Base-by-base conservation (phyloP, 2,329 filamentous ascomycete species). In the Fusarium sp. region DNA sequence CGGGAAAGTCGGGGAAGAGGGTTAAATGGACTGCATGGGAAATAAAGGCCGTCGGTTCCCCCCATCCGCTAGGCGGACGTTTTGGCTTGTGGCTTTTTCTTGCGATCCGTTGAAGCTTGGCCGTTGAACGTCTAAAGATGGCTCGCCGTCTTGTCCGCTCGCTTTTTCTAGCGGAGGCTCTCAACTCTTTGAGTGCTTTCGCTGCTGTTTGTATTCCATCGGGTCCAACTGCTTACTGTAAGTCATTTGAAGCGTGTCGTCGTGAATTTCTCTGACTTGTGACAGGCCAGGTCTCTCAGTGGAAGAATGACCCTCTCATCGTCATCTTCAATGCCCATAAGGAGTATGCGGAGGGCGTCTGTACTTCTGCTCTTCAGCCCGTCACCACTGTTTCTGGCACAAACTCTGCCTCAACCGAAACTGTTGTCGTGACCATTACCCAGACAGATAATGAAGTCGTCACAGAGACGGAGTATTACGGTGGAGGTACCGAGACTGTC, bases 61-160 rank as follows among this genome's bases (percentile, higher is more conserved):
- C 40, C 40, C 40, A 44, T 46, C n/a, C 23, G 23, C 44, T 27
- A 16, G 23, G 23, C 3, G 44, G 42, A 27, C 23, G 42, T 42
- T 27, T 27, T 23, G 23, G 14, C 23, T 29, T 29, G 23, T 27
- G 44, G 44, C 44, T 49, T 29, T 49, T 25, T 46, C n/a, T 49
- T 11, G 11, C n/a, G 6, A 51, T 51, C 25, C 5, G 13, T 25
- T 20, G 25, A 27, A 11, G 23, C 33, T 56, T 42, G 27, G 20
- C 3, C 11, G 10, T 42, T 42, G 34, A 56, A 23, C 6, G 58
- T 34, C 13, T 33, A 27, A n/a, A 58, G 53, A 65, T 67, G 64
- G 64, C 38, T 65, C 57, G 64, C 62, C 64, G 34, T 67, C 64
- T 67, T 27, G 38, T 67, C 64, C 64, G 50, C 34, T 67, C 64